Evolutionary conservation across 441 rosid genomes (phyloP).

Genomic region (Brassica hybrid): DNA sequence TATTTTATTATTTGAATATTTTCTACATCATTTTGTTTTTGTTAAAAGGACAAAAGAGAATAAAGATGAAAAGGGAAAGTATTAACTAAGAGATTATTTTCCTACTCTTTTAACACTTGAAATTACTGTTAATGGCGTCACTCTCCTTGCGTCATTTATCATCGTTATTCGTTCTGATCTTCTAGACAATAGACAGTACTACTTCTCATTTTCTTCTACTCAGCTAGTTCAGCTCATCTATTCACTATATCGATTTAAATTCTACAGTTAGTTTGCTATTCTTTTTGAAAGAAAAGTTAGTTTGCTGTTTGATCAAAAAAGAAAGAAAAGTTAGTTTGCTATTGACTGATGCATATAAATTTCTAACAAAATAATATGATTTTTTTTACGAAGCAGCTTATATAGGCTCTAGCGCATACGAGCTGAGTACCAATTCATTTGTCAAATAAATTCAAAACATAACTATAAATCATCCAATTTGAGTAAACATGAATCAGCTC

Average conservation of each 20-base stretch:
- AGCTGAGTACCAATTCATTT: not conserved
- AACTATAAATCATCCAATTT: not conserved
- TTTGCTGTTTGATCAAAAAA: no score
- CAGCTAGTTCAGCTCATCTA: not conserved
- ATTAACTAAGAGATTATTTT: not conserved
- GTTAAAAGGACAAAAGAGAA: not conserved
- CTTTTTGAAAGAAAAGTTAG: no score
- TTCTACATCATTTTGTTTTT: not conserved
- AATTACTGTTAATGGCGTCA: constrained; percentile 24
- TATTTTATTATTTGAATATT: constrained; percentile 6
- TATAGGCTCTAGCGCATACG: not conserved
- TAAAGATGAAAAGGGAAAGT: not conserved
- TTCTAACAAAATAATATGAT: not conserved
- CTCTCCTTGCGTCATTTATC: constrained; percentile 31
- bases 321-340: not conserved
- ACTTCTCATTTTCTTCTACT: not conserved
- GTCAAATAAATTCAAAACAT: not conserved
- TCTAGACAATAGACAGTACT: not conserved
- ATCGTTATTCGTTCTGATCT: constrained; percentile 12
- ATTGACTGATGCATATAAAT: not conserved
- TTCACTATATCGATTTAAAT: not conserved
- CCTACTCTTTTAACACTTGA: not conserved
- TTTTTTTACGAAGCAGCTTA: not conserved
- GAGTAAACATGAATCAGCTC: not conserved
- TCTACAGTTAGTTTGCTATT: not conserved